phyloP scores from a whole-genome alignment of 2,329 filamentous ascomycete species.

The Tolypocladium capitatum region DNA sequence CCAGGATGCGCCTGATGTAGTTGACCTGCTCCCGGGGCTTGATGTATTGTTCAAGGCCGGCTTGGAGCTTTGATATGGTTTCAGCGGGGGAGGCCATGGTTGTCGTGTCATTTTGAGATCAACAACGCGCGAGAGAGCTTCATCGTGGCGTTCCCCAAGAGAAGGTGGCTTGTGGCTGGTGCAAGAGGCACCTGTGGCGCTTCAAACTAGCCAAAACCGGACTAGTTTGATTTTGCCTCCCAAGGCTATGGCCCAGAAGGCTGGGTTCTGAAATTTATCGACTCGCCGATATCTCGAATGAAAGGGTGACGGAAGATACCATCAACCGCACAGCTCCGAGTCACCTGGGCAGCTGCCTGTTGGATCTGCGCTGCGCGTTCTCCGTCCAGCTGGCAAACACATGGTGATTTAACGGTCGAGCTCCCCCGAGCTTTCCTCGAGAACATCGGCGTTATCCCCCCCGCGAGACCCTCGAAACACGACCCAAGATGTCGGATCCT shows the following conservation, averaged over 20 bases:
- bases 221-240: constrained; percentile 4
- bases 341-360: constrained; percentile 7
- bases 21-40: constrained; percentile 43
- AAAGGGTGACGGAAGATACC: constrained; percentile 6
- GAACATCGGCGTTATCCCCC: constrained; percentile 19
- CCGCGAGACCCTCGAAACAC: constrained; percentile 12
- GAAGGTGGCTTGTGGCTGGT: constrained; percentile 7
- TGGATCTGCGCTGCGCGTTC: constrained; percentile 4
- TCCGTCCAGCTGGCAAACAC: constrained; percentile 11
- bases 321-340: constrained; percentile 11
- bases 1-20: constrained; percentile 41
- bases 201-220: constrained; percentile 1
- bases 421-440: constrained; percentile 23
- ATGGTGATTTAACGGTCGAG: constrained; percentile 21
- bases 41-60: constrained; percentile 36
- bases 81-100: constrained; percentile 21
- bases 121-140: background rate
- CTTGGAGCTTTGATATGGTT: constrained; percentile 22
- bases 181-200: constrained; percentile 1
- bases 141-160: background rate
- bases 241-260: constrained; percentile 5
- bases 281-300: constrained; percentile 10
- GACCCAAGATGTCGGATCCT: constrained; percentile 55
- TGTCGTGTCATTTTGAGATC: constrained; percentile 1
- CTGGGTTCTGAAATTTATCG: constrained; percentile 23